These are phyloP conservation scores for Haplographium delicatum DNA, from an alignment of 495 filamentous ascomycete species.

Conservation along the genomic window DNA sequence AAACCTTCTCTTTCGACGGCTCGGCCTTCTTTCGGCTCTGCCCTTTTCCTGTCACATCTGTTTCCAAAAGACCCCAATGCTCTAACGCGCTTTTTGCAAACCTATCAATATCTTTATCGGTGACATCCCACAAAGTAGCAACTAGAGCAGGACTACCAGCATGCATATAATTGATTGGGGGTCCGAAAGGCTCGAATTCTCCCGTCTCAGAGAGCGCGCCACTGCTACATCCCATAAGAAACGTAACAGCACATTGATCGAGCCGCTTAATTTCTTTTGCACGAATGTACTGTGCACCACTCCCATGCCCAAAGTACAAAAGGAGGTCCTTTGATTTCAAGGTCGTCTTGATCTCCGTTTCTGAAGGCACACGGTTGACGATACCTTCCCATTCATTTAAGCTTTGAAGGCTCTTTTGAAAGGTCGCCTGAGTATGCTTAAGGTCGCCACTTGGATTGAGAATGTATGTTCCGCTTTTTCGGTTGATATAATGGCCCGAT, in stretches of 20 bases:
- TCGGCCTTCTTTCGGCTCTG: slow-evolving; percentile 18
- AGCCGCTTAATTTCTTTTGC: slow-evolving; percentile 71
- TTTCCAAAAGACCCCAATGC: slow-evolving; percentile 71
- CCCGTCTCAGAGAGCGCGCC: slow-evolving; percentile 73
- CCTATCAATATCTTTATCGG: slow-evolving; percentile 91
- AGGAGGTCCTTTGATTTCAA: slow-evolving; percentile 61
- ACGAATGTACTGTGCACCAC: slow-evolving; percentile 89
- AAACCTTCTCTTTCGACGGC: slow-evolving; percentile 18
- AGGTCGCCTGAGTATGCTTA: slow-evolving; percentile 67
- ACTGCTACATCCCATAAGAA: slow-evolving; percentile 90
- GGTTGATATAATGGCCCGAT: slow-evolving; percentile 51
- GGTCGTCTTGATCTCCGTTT: slow-evolving; percentile 64
- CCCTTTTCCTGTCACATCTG: slow-evolving; percentile 24
- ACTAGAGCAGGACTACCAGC: slow-evolving; percentile 79
- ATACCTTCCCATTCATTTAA: slow-evolving; percentile 62
- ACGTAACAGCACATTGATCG: slow-evolving; percentile 68
- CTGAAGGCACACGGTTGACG: slow-evolving; percentile 60
- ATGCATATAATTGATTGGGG: slow-evolving; percentile 84
- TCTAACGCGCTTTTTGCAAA: slow-evolving; percentile 73
- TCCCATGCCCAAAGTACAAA: slow-evolving; percentile 94
- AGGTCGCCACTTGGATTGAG: slow-evolving; percentile 86
- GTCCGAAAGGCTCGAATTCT: slow-evolving; percentile 83
- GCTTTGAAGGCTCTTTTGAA: slow-evolving; percentile 52
- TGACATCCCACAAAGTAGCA: slow-evolving; percentile 95
- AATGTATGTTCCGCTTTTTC: slow-evolving; percentile 68